Percentiles rank a stretch among this genome's conserved stretches.
Conservation (phyloP, 768 basidiomycete genomes). For the Cystobasidiopsis lactophilus region DNA sequence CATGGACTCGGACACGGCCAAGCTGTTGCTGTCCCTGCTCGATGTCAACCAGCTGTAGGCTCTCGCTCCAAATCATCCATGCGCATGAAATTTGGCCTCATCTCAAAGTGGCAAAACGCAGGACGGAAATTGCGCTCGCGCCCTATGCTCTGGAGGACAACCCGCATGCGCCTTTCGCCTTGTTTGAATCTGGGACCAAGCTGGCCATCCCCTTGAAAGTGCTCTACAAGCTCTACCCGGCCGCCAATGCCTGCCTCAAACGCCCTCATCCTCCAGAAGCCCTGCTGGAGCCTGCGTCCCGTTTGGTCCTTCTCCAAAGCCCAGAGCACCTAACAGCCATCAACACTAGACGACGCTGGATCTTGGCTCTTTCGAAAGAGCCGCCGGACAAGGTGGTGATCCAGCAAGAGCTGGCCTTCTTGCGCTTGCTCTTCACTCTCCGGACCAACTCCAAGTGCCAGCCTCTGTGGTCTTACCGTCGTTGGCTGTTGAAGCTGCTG, state of each 20-base stretch:
- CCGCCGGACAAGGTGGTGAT: not conserved
- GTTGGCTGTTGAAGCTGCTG: conserved; percentile 5
- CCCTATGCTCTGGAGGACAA: no score
- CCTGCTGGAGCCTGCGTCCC: not conserved
- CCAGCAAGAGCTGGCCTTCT: conserved; percentile 1
- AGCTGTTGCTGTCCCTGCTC: no score
- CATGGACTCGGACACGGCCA: no score
- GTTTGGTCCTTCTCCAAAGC: not conserved
- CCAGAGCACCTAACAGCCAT: conserved; percentile 5
- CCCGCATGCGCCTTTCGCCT: no score
- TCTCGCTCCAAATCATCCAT: no score
- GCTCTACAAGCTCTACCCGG: not conserved
- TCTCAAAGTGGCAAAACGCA: no score
- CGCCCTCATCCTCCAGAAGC: not conserved
- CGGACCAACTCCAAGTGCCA: conserved; percentile 4
- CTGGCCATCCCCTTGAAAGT: conserved; percentile 8
- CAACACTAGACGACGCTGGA: not conserved
- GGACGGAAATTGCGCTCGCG: no score
- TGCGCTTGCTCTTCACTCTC: not conserved
- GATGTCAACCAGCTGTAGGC: no score
- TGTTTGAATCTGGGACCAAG: no score
- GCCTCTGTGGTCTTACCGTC: conserved; percentile 3
- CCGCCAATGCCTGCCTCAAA: not conserved
- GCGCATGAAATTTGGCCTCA: no score
- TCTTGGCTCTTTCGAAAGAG: not conserved